Evolutionary conservation across 331 rosid genomes (phyloP).

Genomic region (Malus hybrid): DNA sequence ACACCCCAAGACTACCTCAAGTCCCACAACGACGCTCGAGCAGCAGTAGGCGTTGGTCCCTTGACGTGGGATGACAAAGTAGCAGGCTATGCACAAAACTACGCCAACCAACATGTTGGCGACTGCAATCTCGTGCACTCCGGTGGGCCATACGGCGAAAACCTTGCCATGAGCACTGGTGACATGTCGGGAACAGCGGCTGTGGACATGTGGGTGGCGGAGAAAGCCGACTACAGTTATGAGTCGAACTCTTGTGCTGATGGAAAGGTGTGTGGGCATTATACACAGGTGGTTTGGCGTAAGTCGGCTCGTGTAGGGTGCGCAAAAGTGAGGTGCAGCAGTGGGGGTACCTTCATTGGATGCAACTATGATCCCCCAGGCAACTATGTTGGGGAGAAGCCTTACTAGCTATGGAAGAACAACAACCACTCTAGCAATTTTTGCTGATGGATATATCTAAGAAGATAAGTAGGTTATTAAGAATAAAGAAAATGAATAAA

Average conservation of each 20-base stretch:
- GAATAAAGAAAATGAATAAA: too few species aligned
- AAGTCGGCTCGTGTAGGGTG: too few species aligned
- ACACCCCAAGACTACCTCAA: not conserved
- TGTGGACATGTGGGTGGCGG: too few species aligned
- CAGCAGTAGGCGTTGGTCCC: constrained; percentile 24
- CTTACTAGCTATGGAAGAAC: constrained; percentile 18
- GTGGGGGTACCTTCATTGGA: constrained; percentile 30
- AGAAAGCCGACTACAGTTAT: constrained; percentile 12
- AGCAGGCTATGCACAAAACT: constrained; percentile 26
- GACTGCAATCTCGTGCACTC: constrained; percentile 36
- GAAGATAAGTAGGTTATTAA: too few species aligned
- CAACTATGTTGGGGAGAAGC: constrained; percentile 14
- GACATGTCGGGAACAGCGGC: not conserved
- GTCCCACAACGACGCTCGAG: constrained; percentile 3
- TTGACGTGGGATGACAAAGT: constrained; percentile 25
- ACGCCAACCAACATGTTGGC: constrained; percentile 10
- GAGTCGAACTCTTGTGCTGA: constrained; percentile 18
- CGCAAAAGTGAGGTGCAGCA: not conserved
- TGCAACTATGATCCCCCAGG: constrained; percentile 55
- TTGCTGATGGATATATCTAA: not conserved
- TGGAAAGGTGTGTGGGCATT: not conserved
- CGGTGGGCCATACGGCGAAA: constrained; percentile 39
- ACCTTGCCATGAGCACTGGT: constrained; percentile 25
- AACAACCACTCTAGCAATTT: not conserved
- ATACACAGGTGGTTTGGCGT: too few species aligned